Evolutionary conservation across 2,329 filamentous ascomycete genomes (phyloP).

Genomic region (Fusarium tuaranense): DNA sequence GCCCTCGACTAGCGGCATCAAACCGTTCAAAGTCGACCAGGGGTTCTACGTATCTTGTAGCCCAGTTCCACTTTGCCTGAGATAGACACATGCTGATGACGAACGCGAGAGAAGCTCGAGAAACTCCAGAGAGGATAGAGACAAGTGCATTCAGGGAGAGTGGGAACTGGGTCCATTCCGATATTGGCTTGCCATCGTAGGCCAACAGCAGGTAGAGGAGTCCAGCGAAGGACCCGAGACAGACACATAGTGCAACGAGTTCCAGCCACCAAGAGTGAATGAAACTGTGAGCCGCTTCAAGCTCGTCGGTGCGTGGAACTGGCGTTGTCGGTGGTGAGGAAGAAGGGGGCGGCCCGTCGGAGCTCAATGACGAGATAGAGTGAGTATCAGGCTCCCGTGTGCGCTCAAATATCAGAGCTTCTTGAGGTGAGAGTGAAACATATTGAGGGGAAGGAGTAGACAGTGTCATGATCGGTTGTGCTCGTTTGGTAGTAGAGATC

Average conservation of each 20-base stretch:
- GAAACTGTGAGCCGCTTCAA: neutral
- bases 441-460: neutral
- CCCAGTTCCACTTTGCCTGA: too few relatives aligned
- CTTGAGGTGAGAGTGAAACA: neutral
- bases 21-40: too few relatives aligned
- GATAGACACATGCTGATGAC: too few relatives aligned
- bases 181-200: too few relatives aligned
- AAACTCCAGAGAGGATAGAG: too few relatives aligned
- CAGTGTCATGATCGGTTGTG: neutral
- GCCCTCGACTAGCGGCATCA: too few relatives aligned
- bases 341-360: neutral
- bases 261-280: neutral
- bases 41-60: too few relatives aligned
- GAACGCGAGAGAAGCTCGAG: too few relatives aligned
- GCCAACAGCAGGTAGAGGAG: too few relatives aligned
- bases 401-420: neutral
- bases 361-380: neutral
- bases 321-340: neutral
- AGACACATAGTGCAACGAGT: neutral
- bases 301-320: neutral
- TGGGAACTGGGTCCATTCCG: too few relatives aligned
- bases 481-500: neutral
- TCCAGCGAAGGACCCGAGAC: neutral
- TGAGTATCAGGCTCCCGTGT: neutral
- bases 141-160: too few relatives aligned